Base-by-base conservation (phyloP, 169 alveolate species). In the Theileria equi region DNA sequence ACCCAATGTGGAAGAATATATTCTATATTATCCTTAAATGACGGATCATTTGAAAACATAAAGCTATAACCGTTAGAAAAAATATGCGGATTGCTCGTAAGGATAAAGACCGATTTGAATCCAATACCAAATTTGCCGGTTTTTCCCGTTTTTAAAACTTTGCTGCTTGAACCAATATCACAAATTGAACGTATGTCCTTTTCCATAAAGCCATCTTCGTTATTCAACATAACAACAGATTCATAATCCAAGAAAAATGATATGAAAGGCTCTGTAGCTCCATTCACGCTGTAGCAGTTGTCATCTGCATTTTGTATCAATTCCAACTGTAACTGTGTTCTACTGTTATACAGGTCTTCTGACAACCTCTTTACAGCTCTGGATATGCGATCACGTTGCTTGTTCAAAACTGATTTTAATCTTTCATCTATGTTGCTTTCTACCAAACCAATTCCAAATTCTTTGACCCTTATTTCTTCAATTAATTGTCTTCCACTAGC, bases 301-400 rank as follows among this genome's bases (percentile, higher is more conserved):
- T 81, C 89, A 35, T 81, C 89, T 2, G 89, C 89, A 36, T 81
- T 81, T 62, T 81, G 89, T 21, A 81, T 44, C 6, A 81, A 47
- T 35, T 81, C 89, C 43, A 45, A 45, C 35, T 59, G 59, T 16
- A 80, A 48, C 23, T 81, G 89, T 3, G 40, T 35, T 0, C 53
- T 38, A 21, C 21, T 55, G 35, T 54, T 35, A 36, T 81, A 81
- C 10, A 81, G 70, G 34, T 80, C 72, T n/a, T 49, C 65, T 8
- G 77, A 50, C 25, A 81, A 38, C 29, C 81, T 54, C 25, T 68
- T 26, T 0, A 68, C 31, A n/a, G 72, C 40, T 29, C 80, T 25
- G 11, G 73, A 55, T 0, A 68, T 11, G 11, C 66, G 62, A 17
- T 68, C 13, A 8, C 34, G 10, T 25, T 68, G 80, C 1, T 54